phyloP scores from a whole-genome alignment of 352 stramenopile species.

The Achlya hypogyna region DNA sequence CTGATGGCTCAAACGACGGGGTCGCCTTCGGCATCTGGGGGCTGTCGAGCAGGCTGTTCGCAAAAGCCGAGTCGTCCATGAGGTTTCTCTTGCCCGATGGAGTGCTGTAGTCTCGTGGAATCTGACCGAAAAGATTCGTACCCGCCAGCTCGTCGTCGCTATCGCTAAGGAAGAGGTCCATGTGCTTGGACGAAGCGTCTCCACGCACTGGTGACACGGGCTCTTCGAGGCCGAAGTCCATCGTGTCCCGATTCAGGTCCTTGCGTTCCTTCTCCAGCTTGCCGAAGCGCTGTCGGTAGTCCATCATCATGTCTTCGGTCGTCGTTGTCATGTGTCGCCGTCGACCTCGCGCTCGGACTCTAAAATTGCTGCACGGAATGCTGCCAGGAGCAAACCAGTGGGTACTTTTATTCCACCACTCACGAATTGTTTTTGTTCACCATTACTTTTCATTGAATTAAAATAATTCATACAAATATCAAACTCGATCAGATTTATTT shows the following conservation, averaged over 20 bases:
- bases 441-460: no score
- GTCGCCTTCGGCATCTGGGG: not conserved
- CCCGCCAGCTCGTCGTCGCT: not conserved
- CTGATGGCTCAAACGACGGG: not conserved
- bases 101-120: not conserved
- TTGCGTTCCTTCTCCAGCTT: not conserved
- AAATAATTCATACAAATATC: not conserved
- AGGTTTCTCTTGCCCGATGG: not conserved
- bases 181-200: not conserved
- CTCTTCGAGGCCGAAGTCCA: not conserved
- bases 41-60: not conserved
- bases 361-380: not conserved
- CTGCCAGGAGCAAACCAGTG: not conserved
- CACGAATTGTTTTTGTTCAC: not conserved
- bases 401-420: not conserved
- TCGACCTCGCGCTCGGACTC: not conserved
- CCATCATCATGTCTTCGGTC: not conserved
- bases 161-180: not conserved
- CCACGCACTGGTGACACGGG: not conserved
- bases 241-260: not conserved
- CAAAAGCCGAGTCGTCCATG: not conserved
- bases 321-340: no score
- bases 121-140: not conserved
- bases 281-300: not conserved
- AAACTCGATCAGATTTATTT: not conserved